Evolutionary conservation across 257 asterid genomes (phyloP).

Genomic region (Mitragyna speciosa): DNA sequence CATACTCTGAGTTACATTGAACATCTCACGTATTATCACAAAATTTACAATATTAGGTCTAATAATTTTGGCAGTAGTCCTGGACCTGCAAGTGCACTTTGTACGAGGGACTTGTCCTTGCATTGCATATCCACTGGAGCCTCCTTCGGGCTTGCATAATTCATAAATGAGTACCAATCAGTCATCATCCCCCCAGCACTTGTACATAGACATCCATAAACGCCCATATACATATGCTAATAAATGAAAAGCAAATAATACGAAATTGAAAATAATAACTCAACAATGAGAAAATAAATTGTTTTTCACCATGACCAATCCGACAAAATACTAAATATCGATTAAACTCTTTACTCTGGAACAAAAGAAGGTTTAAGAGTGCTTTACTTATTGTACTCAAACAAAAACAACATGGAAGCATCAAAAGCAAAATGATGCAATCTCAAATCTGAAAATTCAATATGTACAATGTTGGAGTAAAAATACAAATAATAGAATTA

Average conservation of each 20-base stretch:
- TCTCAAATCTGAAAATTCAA: not conserved
- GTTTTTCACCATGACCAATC: too few relatives aligned
- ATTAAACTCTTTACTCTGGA: not conserved
- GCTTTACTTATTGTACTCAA: too few relatives aligned
- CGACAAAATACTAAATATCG: too few relatives aligned
- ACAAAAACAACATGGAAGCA: not conserved
- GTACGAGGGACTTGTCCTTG: conserved; percentile 96
- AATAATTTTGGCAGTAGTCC: conserved; percentile 67
- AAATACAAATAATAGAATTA: too few relatives aligned
- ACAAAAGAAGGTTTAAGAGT: not conserved
- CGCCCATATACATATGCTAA: not conserved
- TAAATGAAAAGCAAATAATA: not conserved
- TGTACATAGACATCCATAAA: not conserved
- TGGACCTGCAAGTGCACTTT: conserved; percentile 57
- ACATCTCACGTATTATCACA: not conserved
- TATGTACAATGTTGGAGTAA: too few relatives aligned
- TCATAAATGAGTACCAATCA: conserved; percentile 27
- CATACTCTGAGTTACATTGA: not conserved
- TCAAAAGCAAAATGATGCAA: not conserved
- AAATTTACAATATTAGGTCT: conserved; percentile 74
- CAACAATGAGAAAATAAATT: too few relatives aligned
- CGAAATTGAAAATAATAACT: too few relatives aligned
- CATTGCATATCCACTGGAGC: conserved; percentile 89
- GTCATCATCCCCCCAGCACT: not conserved
- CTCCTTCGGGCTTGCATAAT: conserved; percentile 97